Base-by-base conservation (phyloP, 805 yeast genomes). In the Candida adriatica region DNA sequence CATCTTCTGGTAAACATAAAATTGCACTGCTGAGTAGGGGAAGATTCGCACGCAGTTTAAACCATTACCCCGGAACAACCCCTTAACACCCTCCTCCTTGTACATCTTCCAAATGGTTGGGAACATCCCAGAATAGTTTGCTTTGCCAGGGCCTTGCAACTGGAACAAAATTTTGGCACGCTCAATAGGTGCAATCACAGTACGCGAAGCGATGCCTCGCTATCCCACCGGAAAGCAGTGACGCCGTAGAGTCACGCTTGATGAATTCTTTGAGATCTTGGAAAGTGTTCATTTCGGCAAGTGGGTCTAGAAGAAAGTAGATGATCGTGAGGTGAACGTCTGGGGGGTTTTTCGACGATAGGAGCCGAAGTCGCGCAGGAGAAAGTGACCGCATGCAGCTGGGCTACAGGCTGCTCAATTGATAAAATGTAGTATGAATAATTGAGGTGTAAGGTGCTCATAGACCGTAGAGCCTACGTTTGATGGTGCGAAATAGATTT, bases 21-120 rank as follows among this genome's bases (percentile, higher is more conserved):
- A 90, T 59, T 90, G 98, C 10, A 87, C 94, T 1, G 97, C 96
- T 37, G 90, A 78, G 52, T 90, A 90, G 1, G 98, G 98, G 39
- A 90, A 75, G 16, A 92, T 85, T 33, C 98, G 66, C 2, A 90
- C 58, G 63, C 96, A 88, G 55, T 90, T 90, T 39, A 85, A 66
- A 1, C 90, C 84, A 56, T 90, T 90, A 2, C 98, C 98, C 29
- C 97, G 64, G 56, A 85, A 84, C 46, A 82, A 62, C 1, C 97
- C 98, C 33, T 75, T 69, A 65, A 83, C 67, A n/a, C 97, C 96
- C 63, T 90, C 98, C 37, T 86, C 96, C 33, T 59, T 61, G 69
- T 86, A 88, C 70, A 90, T 83, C 42, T 80, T 77, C 38, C 60
- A 52, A 9, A 92, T 75, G 0, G 96, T 85, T 6, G 78, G 68